Evolutionary conservation across 805 yeast genomes (phyloP).

Genomic region (Candida palmyrensis): DNA sequence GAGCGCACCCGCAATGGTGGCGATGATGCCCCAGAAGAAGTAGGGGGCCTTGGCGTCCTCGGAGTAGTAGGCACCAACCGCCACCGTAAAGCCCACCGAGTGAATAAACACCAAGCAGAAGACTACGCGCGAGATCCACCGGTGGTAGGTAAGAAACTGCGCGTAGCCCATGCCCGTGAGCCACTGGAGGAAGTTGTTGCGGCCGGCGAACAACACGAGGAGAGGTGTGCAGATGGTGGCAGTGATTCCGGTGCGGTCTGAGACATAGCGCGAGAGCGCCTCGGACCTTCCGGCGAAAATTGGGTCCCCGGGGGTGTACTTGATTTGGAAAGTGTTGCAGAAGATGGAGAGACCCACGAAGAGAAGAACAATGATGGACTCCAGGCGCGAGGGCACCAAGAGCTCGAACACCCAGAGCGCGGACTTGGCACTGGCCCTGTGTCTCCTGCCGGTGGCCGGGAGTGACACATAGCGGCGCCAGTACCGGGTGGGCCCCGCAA

Average conservation of each 20-base stretch:
- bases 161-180: slow-evolving; percentile 60
- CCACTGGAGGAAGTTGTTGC: slow-evolving; percentile 63
- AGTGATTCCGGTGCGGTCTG: slow-evolving; percentile 51
- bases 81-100: slow-evolving; percentile 49
- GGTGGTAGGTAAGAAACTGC: slow-evolving; percentile 60
- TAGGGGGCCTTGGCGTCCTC: slow-evolving; percentile 12
- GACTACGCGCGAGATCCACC: slow-evolving; percentile 55
- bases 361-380: slow-evolving; percentile 35
- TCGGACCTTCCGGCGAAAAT: slow-evolving; percentile 17
- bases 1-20: slow-evolving; percentile 15
- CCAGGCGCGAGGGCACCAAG: slow-evolving; percentile 50
- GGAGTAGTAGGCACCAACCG: slow-evolving; percentile 18
- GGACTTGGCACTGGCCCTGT: slow-evolving; percentile 11
- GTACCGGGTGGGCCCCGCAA: slow-evolving; percentile 18
- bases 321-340: slow-evolving; percentile 20
- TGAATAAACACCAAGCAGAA: slow-evolving; percentile 52
- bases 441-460: slow-evolving; percentile 20
- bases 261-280: slow-evolving; percentile 38
- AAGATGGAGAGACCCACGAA: slow-evolving; percentile 32
- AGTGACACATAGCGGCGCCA: slow-evolving; percentile 25
- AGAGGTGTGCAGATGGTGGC: slow-evolving; percentile 52
- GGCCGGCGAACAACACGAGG: slow-evolving; percentile 61
- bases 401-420: slow-evolving; percentile 13
- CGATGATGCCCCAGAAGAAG: slow-evolving; percentile 31
- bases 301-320: slow-evolving; percentile 20